These are phyloP conservation scores for Trebouxia sp. DNA, from an alignment of 139 green algal species.

Conservation along the genomic window DNA sequence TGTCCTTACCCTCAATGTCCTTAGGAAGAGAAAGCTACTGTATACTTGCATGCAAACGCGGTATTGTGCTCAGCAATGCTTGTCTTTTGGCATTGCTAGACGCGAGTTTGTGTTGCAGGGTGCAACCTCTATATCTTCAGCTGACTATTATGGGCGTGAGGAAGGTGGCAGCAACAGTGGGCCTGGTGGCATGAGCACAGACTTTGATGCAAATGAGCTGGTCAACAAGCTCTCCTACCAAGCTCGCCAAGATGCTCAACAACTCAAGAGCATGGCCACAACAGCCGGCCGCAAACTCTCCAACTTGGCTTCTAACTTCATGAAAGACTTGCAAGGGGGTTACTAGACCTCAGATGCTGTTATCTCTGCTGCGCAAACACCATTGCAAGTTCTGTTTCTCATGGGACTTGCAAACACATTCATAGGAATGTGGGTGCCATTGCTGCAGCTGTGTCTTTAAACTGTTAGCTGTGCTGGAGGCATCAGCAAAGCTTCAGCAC, in stretches of 20 bases:
- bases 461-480: too few relatives aligned
- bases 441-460: too few relatives aligned
- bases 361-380: too few relatives aligned
- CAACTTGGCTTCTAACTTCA: slow-evolving; percentile 69
- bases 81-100: background rate
- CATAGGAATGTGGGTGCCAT: too few relatives aligned
- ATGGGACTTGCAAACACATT: too few relatives aligned
- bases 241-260: slow-evolving; percentile 74
- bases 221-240: slow-evolving; percentile 76
- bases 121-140: slow-evolving; percentile 75
- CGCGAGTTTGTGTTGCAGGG: too few relatives aligned
- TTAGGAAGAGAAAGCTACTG: too few relatives aligned
- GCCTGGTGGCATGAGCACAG: slow-evolving; percentile 23
- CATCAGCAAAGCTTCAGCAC: too few relatives aligned
- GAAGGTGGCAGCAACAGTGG: slow-evolving; percentile 24
- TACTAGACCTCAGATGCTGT: too few relatives aligned
- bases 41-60: background rate
- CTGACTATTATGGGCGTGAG: slow-evolving; percentile 75
- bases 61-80: background rate
- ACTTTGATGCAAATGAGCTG: slow-evolving; percentile 72
- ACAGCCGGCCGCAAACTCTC: slow-evolving; percentile 61
- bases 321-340: slow-evolving; percentile 68
- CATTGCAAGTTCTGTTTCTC: too few relatives aligned
- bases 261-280: slow-evolving; percentile 70
- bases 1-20: too few relatives aligned